phyloP scores from a whole-genome alignment of 805 yeast genomes.

The Saccharomycopsis sp. region DNA sequence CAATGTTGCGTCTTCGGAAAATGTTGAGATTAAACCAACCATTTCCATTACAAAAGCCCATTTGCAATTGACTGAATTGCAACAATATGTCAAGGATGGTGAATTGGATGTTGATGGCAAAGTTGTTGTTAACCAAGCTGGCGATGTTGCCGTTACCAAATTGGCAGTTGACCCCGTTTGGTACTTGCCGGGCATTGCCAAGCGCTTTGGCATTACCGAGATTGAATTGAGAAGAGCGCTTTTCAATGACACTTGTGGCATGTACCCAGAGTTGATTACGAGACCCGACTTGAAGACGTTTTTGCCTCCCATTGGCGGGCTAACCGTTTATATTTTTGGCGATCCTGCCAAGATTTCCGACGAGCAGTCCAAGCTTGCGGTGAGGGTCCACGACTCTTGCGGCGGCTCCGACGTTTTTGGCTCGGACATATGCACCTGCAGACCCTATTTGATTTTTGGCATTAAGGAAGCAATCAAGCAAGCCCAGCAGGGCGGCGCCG shows the following conservation, averaged over 20 bases:
- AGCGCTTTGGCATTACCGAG: conserved; percentile 51
- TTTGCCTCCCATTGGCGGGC: conserved; percentile 62
- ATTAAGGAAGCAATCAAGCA: conserved; percentile 59
- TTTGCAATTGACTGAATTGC: conserved; percentile 50
- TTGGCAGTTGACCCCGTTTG: conserved; percentile 66
- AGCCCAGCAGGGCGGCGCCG: conserved; percentile 59
- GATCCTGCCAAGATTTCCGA: conserved; percentile 46
- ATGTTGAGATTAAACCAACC: conserved; percentile 53
- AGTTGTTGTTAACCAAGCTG: conserved; percentile 47
- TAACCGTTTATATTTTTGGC: conserved; percentile 59
- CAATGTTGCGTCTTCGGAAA: conserved; percentile 35
- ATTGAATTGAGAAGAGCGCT: conserved; percentile 47
- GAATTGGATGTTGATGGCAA: conserved; percentile 50
- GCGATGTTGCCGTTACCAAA: conserved; percentile 55
- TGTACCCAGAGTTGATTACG: conserved; percentile 60
- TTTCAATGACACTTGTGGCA: conserved; percentile 63
- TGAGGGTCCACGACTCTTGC: conserved; percentile 62
- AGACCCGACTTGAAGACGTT: conserved; percentile 60
- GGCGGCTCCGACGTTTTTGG: conserved; percentile 65
- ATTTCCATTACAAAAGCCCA: conserved; percentile 61
- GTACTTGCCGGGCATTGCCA: conserved; percentile 62
- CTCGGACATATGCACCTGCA: conserved; percentile 60
- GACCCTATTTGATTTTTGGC: conserved; percentile 60
- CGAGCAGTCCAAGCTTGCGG: conserved; percentile 41
- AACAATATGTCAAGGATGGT: conserved; percentile 46